Conservation (phyloP, 306 rosid genomes). For the Macrotyloma uniflorum region DNA sequence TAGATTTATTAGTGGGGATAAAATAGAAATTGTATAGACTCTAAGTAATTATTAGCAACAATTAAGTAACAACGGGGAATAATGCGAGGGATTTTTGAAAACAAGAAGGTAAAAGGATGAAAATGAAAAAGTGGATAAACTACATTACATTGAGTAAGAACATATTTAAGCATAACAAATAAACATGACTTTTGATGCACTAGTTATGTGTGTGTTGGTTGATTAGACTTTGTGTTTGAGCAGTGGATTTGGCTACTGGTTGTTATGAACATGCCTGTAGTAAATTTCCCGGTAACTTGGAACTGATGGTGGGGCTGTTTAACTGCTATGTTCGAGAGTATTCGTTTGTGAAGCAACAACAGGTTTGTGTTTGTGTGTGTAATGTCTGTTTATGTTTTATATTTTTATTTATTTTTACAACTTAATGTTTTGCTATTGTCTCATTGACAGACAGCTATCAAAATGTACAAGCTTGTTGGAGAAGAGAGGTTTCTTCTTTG, state of each 20-base stretch:
- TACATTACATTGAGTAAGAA: not conserved
- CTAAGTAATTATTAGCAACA: not conserved
- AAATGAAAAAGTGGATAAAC: not conserved
- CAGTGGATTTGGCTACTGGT: slow-evolving; percentile 91
- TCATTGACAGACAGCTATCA: slow-evolving; percentile 89
- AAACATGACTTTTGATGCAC: not conserved
- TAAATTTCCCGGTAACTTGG: slow-evolving; percentile 76
- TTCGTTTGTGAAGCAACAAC: slow-evolving; percentile 97
- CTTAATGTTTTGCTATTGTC: slow-evolving; percentile 1
- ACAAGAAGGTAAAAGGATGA: not conserved
- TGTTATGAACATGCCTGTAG: slow-evolving; percentile 93
- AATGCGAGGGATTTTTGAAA: not conserved
- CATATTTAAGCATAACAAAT: not conserved
- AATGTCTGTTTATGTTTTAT: not conserved
- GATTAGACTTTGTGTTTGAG: slow-evolving; percentile 32
- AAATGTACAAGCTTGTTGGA: slow-evolving; percentile 92
- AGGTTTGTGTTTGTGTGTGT: slow-evolving; percentile 56
- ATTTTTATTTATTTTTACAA: not conserved
- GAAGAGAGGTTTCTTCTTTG: slow-evolving; percentile 96
- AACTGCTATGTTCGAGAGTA: slow-evolving; percentile 96
- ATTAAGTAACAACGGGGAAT: not conserved
- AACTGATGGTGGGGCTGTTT: slow-evolving; percentile 89
- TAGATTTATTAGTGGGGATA: not conserved
- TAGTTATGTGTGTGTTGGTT: slow-evolving; percentile 12
- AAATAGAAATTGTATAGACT: not conserved